Evolutionary conservation across 2,329 filamentous ascomycete genomes (phyloP).

Genomic region (Rhytidhysteron rufulum): DNA sequence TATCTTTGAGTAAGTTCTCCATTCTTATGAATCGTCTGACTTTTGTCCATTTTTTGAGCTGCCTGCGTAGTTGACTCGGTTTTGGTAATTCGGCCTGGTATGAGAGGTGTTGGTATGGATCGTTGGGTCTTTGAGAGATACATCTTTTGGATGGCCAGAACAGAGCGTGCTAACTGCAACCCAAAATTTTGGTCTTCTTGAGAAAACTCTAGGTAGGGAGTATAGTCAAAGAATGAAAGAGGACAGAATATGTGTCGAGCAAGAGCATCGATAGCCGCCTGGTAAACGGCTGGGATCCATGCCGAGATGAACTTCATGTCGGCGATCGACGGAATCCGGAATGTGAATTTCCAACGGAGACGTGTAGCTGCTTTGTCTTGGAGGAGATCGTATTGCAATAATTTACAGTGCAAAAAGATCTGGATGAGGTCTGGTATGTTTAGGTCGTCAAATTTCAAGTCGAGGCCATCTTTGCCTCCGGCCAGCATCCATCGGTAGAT

Average conservation of each 20-base stretch:
- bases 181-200: slow-evolving; percentile 6
- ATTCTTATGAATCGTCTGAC: background rate
- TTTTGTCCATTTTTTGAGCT: background rate
- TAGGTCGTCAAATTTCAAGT: slow-evolving; percentile 10
- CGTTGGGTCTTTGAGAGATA: slow-evolving; percentile 5
- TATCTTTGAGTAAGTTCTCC: background rate
- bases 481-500: slow-evolving; percentile 22
- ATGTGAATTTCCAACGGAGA: slow-evolving; percentile 6
- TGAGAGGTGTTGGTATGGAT: slow-evolving; percentile 1
- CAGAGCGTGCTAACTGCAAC: slow-evolving; percentile 1
- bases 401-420: slow-evolving; percentile 12
- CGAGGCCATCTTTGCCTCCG: slow-evolving; percentile 9
- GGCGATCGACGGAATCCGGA: slow-evolving; percentile 7
- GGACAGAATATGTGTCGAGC: slow-evolving; percentile 9
- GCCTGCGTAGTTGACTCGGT: background rate
- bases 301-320: slow-evolving; percentile 9
- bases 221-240: slow-evolving; percentile 10
- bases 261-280: slow-evolving; percentile 4
- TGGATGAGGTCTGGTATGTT: slow-evolving; percentile 9
- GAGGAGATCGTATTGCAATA: slow-evolving; percentile 13
- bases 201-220: slow-evolving; percentile 6
- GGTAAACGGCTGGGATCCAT: slow-evolving; percentile 8
- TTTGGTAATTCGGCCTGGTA: background rate
- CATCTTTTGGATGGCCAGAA: slow-evolving; percentile 6
- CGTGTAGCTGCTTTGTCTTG: slow-evolving; percentile 8